Base-by-base conservation (phyloP, 768 basidiomycete species). In the Floccularia luteovirens region DNA sequence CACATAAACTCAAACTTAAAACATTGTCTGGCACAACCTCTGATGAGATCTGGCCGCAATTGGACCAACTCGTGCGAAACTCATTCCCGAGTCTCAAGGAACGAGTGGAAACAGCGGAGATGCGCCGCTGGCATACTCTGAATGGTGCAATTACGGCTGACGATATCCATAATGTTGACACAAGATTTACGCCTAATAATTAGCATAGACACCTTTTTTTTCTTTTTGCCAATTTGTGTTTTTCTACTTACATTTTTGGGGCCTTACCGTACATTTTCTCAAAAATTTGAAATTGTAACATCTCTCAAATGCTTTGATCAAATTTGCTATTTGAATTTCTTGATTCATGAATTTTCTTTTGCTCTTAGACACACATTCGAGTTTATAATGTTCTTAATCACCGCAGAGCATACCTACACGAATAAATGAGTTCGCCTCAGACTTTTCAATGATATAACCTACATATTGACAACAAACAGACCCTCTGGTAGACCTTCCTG, bases 381-480 rank as follows among this genome's bases (percentile, higher is more conserved):
- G n/a, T n/a, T n/a, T n/a, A n/a, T n/a, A n/a, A n/a, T n/a, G n/a
- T n/a, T n/a, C n/a, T n/a, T n/a, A n/a, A n/a, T 30, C 54, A 76
- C 52, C 72, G 66, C 45, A 82, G 53, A 36, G 72, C 79, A 60
- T 79, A 81, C 75, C 79, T 81, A 48, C 39, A 25, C 25, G 28
- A 43, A 22, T 4, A 33, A 16, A 32, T 41, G 28, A 16, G 42
- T 32, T 31, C 12, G 27, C 41, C 35, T n/a, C 40, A 28, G 33
- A 23, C 4, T n/a, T 10, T 20, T 28, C 11, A 14, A 36, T n/a
- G 24, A 32, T 19, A 20, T 35, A 46, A 25, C 21, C 17, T 41
- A 90, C 91, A 89, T 89, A 70, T 89, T 91, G 1, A 97, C 92
- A 20, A 70, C 69, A 57, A 82, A 96, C 40, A 97, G 54, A 12